Conservation (phyloP, 441 rosid genomes). For the Arabidopsis hybrid region DNA sequence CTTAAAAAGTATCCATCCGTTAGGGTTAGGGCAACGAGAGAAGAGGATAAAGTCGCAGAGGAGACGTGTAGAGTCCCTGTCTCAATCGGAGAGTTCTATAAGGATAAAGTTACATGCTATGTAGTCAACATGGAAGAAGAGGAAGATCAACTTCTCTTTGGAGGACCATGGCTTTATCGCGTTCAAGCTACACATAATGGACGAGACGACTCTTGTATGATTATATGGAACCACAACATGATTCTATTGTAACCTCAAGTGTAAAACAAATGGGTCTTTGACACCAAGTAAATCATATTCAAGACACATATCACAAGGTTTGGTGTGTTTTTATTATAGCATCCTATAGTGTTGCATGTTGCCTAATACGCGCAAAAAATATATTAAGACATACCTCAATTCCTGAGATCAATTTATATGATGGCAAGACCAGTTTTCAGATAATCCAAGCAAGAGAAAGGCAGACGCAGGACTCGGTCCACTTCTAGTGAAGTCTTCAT, state of each 20-base stretch:
- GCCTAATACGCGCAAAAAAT: neutral
- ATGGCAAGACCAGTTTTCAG: constrained; percentile 64
- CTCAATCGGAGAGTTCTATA: neutral
- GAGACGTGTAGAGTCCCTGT: constrained; percentile 3
- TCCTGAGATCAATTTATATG: constrained; percentile 44
- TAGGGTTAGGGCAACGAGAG: neutral
- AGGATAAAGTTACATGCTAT: constrained; percentile 7
- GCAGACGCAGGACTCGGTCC: constrained; percentile 58
- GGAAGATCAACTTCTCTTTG: constrained; percentile 5
- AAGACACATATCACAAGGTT: neutral
- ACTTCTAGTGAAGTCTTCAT: constrained; percentile 59
- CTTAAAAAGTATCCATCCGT: neutral
- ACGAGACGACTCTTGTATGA: neutral
- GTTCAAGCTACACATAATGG: neutral
- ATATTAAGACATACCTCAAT: constrained; percentile 10
- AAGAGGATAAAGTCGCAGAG: neutral
- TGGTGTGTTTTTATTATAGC: neutral
- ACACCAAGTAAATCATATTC: neutral
- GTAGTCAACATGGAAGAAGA: constrained; percentile 1
- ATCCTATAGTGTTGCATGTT: neutral
- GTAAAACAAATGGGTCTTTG: neutral
- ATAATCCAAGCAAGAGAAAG: constrained; percentile 71
- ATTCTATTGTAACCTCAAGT: constrained; percentile 17
- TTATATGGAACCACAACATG: constrained; percentile 28
- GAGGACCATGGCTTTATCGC: constrained; percentile 9